Evolutionary conservation across 345 rosid species (phyloP), one percentile per base, ranked within the genome.

Genomic region (Melaleuca alternifolia): DNA sequence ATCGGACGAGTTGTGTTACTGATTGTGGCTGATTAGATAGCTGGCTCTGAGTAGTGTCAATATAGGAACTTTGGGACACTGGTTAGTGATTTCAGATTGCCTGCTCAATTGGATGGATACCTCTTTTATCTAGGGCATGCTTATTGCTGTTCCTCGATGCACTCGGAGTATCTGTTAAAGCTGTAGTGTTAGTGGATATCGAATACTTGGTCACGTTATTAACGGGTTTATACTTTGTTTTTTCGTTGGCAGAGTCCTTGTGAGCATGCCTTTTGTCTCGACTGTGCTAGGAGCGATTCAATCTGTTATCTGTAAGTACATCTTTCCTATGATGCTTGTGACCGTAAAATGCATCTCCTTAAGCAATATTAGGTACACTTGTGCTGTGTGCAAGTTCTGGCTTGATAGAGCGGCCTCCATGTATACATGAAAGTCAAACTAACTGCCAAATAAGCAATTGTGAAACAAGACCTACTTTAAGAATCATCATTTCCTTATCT

Each of bases 221-320:
- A 54, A 83, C 0, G 21, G 84, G 44, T 5, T 28, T 51, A 1
- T 6, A 8, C 85, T 0, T 83, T 51, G 28, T 56, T 85, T 82
- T 53, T 15, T 37, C 54, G 84, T 86, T 88, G 92, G 92, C 94
- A 96, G 99, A 94, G 94, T 88, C 99, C 99, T 51, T 97, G 99
- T 82, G 99, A 96, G 88, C 99, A 97, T 89, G 96, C 94, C 54
- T 96, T 95, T 90, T 96, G 99, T 84, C 97, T 95, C 3, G 98
- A 97, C 87, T 97, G 99, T 91, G 97, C 99, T 53, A 92, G 98
- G 86, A 96, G 99, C 52, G 99, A 97, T 91, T 96, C 99, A 83
- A 92, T 93, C 20, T 95, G 99, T 92, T 97, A 97, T 89, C 94
- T 97, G 99, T 97, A 94, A 94, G 98, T 37, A 56, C 44, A 50